Percentiles rank a stretch among this genome's conserved stretches.
phyloP scores from a whole-genome alignment of 2,329 filamentous ascomycete genomes.

The Knufia fluminis region DNA sequence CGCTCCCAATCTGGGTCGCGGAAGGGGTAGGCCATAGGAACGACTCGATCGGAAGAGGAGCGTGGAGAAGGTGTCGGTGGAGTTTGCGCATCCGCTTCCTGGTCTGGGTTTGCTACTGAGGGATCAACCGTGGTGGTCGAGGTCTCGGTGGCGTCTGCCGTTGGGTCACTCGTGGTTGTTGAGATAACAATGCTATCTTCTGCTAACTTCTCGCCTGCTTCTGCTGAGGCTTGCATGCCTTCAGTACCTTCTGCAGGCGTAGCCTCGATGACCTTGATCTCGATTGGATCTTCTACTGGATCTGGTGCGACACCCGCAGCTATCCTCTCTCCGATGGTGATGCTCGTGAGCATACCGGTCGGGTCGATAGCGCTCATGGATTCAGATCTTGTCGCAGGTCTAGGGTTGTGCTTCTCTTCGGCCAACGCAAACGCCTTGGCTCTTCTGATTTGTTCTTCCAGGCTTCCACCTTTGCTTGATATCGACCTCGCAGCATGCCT shows the following conservation, averaged over 20 bases:
- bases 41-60: constrained; percentile 13
- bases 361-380: constrained; percentile 35
- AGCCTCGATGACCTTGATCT: constrained; percentile 25
- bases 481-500: constrained; percentile 73
- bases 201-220: background rate
- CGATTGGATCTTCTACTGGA: constrained; percentile 10
- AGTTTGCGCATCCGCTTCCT: background rate
- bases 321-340: constrained; percentile 30
- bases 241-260: constrained; percentile 15
- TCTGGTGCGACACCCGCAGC: constrained; percentile 14
- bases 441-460: constrained; percentile 61
- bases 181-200: constrained; percentile 3
- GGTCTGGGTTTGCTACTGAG: constrained; percentile 1
- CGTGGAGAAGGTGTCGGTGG: constrained; percentile 17
- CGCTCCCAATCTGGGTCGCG: constrained; percentile 69
- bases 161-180: background rate
- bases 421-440: constrained; percentile 68
- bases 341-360: constrained; percentile 35
- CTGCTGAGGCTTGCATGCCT: constrained; percentile 6
- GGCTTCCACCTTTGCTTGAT: constrained; percentile 62
- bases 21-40: constrained; percentile 52
- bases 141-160: background rate
- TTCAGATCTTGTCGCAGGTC: constrained; percentile 33
- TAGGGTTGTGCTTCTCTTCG: constrained; percentile 43
- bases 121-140: constrained; percentile 9